These are phyloP conservation scores for Picea engelmannii DNA, from an alignment of 83 land plant genomes.

Conservation along the genomic window DNA sequence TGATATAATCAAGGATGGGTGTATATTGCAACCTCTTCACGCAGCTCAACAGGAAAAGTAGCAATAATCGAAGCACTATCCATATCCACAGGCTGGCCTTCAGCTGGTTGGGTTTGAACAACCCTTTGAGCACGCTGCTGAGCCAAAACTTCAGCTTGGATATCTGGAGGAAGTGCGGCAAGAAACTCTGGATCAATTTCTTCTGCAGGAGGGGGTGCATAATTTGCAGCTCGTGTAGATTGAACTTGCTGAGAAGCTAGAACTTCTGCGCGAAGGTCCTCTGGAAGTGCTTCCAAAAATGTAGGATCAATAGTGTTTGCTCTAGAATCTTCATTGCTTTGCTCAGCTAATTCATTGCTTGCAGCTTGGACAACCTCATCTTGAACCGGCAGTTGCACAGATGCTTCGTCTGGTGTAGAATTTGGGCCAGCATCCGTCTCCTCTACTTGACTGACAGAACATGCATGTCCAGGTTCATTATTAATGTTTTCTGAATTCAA, in stretches of 20 bases:
- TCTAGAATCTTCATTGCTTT: slow-evolving; percentile 35
- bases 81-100: slow-evolving; percentile 97
- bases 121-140: slow-evolving; percentile 87
- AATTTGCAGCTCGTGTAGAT: slow-evolving; percentile 45
- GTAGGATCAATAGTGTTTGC: slow-evolving; percentile 88
- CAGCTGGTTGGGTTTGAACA: slow-evolving; percentile 52
- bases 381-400: slow-evolving; percentile 22
- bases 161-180: slow-evolving; percentile 97
- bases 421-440: slow-evolving; percentile 14
- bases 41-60: slow-evolving; percentile 94
- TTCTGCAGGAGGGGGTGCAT: slow-evolving; percentile 67
- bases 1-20: background rate
- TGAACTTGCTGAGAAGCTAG: slow-evolving; percentile 88
- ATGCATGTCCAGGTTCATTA: slow-evolving; percentile 36
- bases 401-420: slow-evolving; percentile 20
- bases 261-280: slow-evolving; percentile 95
- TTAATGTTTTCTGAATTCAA: slow-evolving; percentile 25
- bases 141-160: slow-evolving; percentile 93
- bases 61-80: slow-evolving; percentile 99
- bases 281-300: slow-evolving; percentile 96
- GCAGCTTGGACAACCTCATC: slow-evolving; percentile 30
- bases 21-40: slow-evolving; percentile 78
- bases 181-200: slow-evolving; percentile 99
- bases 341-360: slow-evolving; percentile 12
- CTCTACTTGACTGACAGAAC: slow-evolving; percentile 28